Conservation (phyloP, 2,329 filamentous ascomycete genomes). For the Aspergillus persii region DNA sequence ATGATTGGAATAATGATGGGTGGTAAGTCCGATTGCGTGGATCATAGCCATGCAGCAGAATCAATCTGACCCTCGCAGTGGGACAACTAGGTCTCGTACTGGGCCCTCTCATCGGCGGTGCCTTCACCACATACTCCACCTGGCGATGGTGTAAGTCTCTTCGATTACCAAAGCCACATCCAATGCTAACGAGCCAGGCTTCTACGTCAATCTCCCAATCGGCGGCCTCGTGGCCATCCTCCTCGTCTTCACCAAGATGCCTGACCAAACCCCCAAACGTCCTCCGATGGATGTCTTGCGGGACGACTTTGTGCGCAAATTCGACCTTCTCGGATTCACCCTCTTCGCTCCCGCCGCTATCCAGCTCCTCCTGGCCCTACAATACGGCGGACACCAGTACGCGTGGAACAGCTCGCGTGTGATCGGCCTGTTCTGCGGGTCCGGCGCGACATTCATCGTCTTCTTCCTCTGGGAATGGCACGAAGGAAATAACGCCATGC, state of each 20-base stretch:
- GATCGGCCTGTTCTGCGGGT: constrained; percentile 41
- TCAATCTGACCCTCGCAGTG: constrained; percentile 11
- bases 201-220: constrained; percentile 56
- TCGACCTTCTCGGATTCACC: constrained; percentile 52
- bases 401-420: constrained; percentile 47
- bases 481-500: constrained; percentile 15
- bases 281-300: constrained; percentile 4
- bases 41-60: background rate
- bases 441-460: constrained; percentile 7
- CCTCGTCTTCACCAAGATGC: constrained; percentile 23
- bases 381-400: constrained; percentile 56
- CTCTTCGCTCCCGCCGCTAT: constrained; percentile 54
- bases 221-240: constrained; percentile 21
- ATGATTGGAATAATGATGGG: constrained; percentile 22
- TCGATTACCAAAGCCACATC: constrained; percentile 27
- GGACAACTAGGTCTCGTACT: constrained; percentile 30
- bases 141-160: constrained; percentile 25
- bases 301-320: constrained; percentile 25
- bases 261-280: constrained; percentile 4
- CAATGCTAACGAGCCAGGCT: constrained; percentile 37
- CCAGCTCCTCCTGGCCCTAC: constrained; percentile 55
- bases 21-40: constrained; percentile 12
- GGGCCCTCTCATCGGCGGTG: constrained; percentile 45
- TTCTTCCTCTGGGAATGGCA: constrained; percentile 15
- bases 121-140: constrained; percentile 35